These are phyloP conservation scores for Daldinia eschscholtzii DNA, from an alignment of 2,329 filamentous ascomycete genomes.

Conservation along the genomic window DNA sequence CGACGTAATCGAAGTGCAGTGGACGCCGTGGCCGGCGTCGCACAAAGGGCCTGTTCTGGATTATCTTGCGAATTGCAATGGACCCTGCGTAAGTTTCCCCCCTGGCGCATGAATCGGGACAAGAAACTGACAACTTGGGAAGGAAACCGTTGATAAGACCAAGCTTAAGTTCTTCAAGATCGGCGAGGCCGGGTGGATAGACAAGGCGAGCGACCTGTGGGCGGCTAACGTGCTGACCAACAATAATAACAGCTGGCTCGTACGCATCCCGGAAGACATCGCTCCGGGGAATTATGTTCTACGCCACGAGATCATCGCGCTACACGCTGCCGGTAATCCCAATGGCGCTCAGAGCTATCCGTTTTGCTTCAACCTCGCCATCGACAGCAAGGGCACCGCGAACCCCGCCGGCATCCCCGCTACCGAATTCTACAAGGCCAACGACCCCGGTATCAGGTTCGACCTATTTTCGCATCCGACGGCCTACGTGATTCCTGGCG, in stretches of 20 bases:
- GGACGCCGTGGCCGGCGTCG: constrained; percentile 49
- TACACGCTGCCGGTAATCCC: constrained; percentile 60
- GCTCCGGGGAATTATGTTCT: constrained; percentile 67
- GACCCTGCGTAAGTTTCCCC: constrained; percentile 33
- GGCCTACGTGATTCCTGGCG: constrained; percentile 46
- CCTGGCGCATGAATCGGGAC: background rate
- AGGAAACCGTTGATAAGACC: constrained; percentile 43
- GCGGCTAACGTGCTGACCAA: constrained; percentile 52
- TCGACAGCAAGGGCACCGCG: constrained; percentile 64
- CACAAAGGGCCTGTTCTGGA: constrained; percentile 45
- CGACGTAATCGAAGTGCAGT: constrained; percentile 48
- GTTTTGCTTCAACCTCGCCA: constrained; percentile 68
- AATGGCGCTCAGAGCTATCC: constrained; percentile 64
- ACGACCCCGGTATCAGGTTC: constrained; percentile 66
- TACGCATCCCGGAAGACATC: constrained; percentile 62
- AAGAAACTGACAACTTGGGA: constrained; percentile 6
- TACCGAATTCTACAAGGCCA: constrained; percentile 65
- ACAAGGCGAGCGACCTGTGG: constrained; percentile 41
- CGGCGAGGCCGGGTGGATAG: constrained; percentile 40
- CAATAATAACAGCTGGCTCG: constrained; percentile 65
- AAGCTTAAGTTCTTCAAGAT: constrained; percentile 44
- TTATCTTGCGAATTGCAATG: constrained; percentile 41
- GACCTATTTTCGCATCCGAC: constrained; percentile 62
- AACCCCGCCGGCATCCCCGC: constrained; percentile 61
- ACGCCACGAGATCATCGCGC: constrained; percentile 67